Percentiles rank a stretch among this genome's conserved stretches.
Conservation (phyloP, 2,329 filamentous ascomycete species). For the Xylaria sp. region DNA sequence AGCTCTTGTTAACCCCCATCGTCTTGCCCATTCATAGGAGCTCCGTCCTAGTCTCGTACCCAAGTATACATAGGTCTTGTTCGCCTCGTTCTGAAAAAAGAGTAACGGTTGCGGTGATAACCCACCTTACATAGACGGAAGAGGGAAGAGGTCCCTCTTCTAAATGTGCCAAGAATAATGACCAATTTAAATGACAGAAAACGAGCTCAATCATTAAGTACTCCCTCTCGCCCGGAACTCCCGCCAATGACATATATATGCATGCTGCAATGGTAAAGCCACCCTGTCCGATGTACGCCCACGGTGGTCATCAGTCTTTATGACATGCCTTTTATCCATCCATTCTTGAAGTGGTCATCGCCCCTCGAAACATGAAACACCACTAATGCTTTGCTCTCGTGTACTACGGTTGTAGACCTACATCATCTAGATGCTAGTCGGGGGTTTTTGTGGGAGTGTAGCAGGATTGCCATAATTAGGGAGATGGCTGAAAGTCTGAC, state of each 20-base stretch:
- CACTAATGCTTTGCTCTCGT: conserved; percentile 47
- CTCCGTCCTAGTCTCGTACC: conserved; percentile 8
- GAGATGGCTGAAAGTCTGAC: conserved; percentile 63
- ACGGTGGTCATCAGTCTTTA: conserved; percentile 42
- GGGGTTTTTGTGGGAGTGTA: conserved; percentile 69
- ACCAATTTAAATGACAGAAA: conserved; percentile 37
- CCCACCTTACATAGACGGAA: conserved; percentile 6
- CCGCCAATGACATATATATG: conserved; percentile 44
- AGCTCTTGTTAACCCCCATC: conserved; percentile 15
- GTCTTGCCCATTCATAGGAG: conserved; percentile 13
- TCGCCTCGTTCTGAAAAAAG: conserved; percentile 7
- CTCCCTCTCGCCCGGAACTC: conserved; percentile 45
- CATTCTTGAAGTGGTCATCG: conserved; percentile 39
- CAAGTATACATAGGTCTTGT: conserved; percentile 13
- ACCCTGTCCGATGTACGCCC: conserved; percentile 46
- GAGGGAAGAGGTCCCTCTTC: conserved; percentile 1
- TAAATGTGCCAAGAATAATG: conserved; percentile 32
- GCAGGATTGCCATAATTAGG: conserved; percentile 70
- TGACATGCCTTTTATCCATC: conserved; percentile 45
- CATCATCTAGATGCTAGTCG: conserved; percentile 59
- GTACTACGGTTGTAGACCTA: conserved; percentile 42
- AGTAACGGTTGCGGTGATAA: not conserved
- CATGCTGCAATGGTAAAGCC: conserved; percentile 41
- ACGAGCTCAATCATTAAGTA: conserved; percentile 36
- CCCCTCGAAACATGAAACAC: conserved; percentile 46